Conservation (phyloP, 2,329 filamentous ascomycete genomes). For the Aspergillus clavatus region DNA sequence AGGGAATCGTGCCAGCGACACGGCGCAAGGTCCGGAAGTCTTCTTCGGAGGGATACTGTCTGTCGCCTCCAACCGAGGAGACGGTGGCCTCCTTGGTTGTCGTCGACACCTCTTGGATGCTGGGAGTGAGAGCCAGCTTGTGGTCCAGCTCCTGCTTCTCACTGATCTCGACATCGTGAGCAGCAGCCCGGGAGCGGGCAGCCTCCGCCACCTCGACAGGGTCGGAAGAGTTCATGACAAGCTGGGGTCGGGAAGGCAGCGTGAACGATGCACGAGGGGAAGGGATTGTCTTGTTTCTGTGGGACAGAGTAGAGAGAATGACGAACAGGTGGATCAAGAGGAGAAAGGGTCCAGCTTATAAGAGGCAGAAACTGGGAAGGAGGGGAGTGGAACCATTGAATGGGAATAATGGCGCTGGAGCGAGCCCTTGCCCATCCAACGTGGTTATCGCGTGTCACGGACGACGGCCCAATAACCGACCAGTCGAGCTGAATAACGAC, state of each 20-base stretch:
- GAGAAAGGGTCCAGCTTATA: conserved; percentile 2
- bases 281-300: too few relatives aligned
- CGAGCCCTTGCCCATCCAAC: conserved; percentile 2
- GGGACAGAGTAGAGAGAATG: background rate
- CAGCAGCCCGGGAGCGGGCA: conserved; percentile 18
- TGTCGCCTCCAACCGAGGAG: conserved; percentile 1
- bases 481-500: too few relatives aligned
- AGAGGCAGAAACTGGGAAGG: conserved; percentile 1
- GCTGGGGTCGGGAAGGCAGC: too few relatives aligned
- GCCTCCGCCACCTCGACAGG: conserved; percentile 23
- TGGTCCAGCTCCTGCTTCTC: conserved; percentile 13
- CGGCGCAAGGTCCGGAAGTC: conserved; percentile 34
- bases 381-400: background rate
- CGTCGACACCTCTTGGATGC: conserved; percentile 9
- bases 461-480: background rate
- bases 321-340: background rate
- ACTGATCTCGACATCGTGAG: conserved; percentile 14
- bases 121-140: conserved; percentile 3
- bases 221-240: conserved; percentile 23
- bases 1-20: conserved; percentile 49
- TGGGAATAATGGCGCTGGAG: too few relatives aligned
- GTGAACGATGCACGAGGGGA: too few relatives aligned
- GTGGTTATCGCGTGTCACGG: conserved; percentile 7
- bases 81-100: background rate
- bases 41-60: conserved; percentile 27